Conservation (phyloP, 768 basidiomycete species). For the Psilocybe cubensis region DNA sequence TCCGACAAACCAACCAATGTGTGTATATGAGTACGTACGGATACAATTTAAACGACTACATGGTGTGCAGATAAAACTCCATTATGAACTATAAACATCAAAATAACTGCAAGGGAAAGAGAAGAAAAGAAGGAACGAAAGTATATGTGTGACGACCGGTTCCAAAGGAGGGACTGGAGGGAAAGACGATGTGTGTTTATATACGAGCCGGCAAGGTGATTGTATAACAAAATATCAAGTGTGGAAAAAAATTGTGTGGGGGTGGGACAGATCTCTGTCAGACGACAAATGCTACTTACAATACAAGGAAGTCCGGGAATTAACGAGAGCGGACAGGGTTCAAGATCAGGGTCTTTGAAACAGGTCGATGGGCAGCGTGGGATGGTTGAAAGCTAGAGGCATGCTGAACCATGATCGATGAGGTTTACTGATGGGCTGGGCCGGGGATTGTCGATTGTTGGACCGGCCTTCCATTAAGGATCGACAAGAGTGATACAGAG, state of each 20-base stretch:
- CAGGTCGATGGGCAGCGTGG: not conserved
- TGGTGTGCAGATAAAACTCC: constrained; percentile 18
- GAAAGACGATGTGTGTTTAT: not conserved
- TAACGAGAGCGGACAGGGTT: not conserved
- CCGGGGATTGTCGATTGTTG: constrained; percentile 10
- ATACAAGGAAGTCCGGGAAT: constrained; percentile 6
- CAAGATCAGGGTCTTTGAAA: not conserved
- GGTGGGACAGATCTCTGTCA: constrained; percentile 14
- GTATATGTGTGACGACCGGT: not conserved
- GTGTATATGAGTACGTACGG: constrained; percentile 13
- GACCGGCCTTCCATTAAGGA: constrained; percentile 28
- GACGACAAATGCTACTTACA: constrained; percentile 8
- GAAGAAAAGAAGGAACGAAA: constrained; percentile 6
- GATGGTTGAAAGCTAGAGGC: not conserved
- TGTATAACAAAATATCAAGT: not conserved
- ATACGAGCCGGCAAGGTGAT: not conserved
- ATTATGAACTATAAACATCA: constrained; percentile 17
- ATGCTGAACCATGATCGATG: not conserved
- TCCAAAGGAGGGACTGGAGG: not conserved
- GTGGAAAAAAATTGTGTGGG: constrained; percentile 2
- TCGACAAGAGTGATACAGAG: constrained; percentile 29
- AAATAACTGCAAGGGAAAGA: not conserved
- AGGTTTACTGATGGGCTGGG: constrained; percentile 11
- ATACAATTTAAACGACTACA: constrained; percentile 24
- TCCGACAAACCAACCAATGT: not conserved